Base-by-base conservation (phyloP, 805 yeast genomes). In the Tetrapisispora phaffii region DNA sequence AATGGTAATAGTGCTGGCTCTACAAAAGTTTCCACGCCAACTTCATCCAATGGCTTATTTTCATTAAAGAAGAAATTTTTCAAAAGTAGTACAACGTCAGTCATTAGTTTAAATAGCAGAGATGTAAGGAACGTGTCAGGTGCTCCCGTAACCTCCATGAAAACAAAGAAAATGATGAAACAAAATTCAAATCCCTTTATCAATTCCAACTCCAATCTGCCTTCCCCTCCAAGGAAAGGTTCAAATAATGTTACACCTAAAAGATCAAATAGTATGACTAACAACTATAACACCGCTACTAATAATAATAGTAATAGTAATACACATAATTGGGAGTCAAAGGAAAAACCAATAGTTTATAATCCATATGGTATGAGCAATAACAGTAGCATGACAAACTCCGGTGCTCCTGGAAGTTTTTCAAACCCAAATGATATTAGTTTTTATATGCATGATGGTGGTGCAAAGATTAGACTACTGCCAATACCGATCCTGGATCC, bases 401-500 rank as follows among this genome's bases (percentile, higher is more conserved):
- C 51, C 2, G 56, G 54, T 10, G 42, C 33, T 23, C 16, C 12
- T 2, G 31, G 31, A 3, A 49, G 45, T 38, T 43, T 44, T 4
- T 46, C 46, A 16, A 44, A 44, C n/a, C 46, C 50, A 15, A 49
- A 47, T 22, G 66, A 57, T 45, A 34, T 61, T 22, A 57, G 63
- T 38, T 64, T 63, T 41, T 62, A 63, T 43, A 44, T 61, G 49
- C 63, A 56, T 31, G 66, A 65, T 47, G 71, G 69, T 28, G 66
- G 67, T 39, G 50, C 57, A 7, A 55, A 54, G 34, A 69, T 72
- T 26, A 69, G 80, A 35, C 65, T 78, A 31, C 65, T 83, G 48
- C 74, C 79, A 3, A 66, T 76, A 49, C 87, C 90, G 1, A 74
- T 80, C 13, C 76, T 75, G 19, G 74, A 76, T 48, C 90, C 90